Evolutionary conservation across 345 rosid species (phyloP), one percentile per base, ranked within the genome.

Genomic region (Iberis pinnata): DNA sequence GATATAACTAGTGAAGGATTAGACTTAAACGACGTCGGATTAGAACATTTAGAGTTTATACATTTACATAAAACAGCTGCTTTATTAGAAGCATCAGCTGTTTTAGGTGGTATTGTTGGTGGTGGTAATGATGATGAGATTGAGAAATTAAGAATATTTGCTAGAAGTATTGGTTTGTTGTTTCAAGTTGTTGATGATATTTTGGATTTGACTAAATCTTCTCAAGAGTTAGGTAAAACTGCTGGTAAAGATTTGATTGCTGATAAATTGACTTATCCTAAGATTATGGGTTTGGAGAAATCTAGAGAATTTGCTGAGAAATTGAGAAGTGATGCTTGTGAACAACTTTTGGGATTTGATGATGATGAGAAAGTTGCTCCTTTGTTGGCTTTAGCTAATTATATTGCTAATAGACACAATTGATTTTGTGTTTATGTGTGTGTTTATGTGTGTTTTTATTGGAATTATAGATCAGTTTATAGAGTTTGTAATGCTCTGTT

Each of bases 101-200:
- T 92, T 22, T 47, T 83, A 3, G 97, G 98, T 10, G 83, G 87
- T 3, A 85, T 88, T 12, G 18, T 88, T 22, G 97, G 97, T 0
- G 97, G 97, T 12, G 95, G 94, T 6, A 62, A 67, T 6, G 75
- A 78, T 5, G 86, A 76, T 5, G 88, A 77, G 19, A 77, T 92
- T 15, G 98, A 92, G 67, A 80, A 47, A 60, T 33, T 92, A 62
- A 76, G 97, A 75, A 70, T 63, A 12, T 92, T 78, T 14, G 89
- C 98, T 1, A 71, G 85, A 55, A 68, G 73, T 53, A 75, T 83
- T 13, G 97, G 98, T 14, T 18, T 92, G 16, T 57, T 92, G 82
- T 85, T 92, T 70, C 98, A 92, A 49, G 95, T 92, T 6, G 94
- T 92, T 56, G 98, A 92, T 68, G 95, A 88, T 43, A 85, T 92